phyloP scores from a whole-genome alignment of 768 basidiomycete genomes.

The Dentipellis fragilis region DNA sequence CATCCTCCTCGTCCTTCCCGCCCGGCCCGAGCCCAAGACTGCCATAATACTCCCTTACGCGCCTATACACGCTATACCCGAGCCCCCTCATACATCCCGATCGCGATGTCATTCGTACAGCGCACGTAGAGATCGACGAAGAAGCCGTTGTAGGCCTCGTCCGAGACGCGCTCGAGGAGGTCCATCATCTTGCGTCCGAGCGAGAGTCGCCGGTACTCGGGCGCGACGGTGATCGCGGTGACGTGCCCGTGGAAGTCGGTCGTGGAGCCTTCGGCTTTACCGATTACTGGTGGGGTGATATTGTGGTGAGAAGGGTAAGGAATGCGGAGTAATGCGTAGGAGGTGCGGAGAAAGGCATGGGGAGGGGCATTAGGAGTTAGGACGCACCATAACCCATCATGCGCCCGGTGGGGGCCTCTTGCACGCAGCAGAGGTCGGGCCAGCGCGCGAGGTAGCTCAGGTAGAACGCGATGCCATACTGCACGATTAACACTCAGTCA shows the following conservation, averaged over 20 bases:
- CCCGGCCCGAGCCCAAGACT: constrained; percentile 65
- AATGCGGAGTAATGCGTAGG: background rate
- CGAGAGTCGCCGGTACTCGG: constrained; percentile 81
- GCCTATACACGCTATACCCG: constrained; percentile 86
- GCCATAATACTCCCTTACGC: constrained; percentile 87
- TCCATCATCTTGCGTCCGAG: constrained; percentile 83
- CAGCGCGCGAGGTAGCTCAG: constrained; percentile 81
- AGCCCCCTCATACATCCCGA: constrained; percentile 87
- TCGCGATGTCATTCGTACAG: constrained; percentile 75
- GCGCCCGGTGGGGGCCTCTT: constrained; percentile 70
- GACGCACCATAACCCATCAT: constrained; percentile 89
- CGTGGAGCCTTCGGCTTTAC: constrained; percentile 78
- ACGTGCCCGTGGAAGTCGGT: constrained; percentile 90
- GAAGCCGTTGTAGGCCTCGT: constrained; percentile 70
- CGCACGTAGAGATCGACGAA: constrained; percentile 97
- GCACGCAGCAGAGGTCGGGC: constrained; percentile 84
- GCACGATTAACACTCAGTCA: background rate
- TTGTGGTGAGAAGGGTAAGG: constrained; percentile 1
- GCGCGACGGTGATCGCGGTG: constrained; percentile 90
- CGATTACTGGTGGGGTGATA: constrained; percentile 53
- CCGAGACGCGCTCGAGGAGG: constrained; percentile 78
- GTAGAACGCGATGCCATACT: constrained; percentile 89
- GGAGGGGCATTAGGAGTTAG: no score
- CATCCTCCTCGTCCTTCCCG: constrained; percentile 81
- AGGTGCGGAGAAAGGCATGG: constrained; percentile 2